A percentile compares a stretch with the other conserved stretches of the same genome.
These are phyloP conservation scores for Tinospora cordifolia DNA, from an alignment of 164 flowering plant species.

Conservation along the genomic window DNA sequence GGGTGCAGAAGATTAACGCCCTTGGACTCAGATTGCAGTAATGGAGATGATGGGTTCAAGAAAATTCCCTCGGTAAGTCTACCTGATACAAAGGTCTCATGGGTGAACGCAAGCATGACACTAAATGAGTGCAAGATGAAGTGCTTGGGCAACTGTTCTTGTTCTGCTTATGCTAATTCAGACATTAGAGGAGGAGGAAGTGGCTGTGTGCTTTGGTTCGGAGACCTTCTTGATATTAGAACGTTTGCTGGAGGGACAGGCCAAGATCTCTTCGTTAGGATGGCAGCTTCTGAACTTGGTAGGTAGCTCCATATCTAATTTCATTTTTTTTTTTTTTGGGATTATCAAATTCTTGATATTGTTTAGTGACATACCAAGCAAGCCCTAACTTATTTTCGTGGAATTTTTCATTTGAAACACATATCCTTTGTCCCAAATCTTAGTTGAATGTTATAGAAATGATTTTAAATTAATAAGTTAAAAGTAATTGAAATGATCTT, in stretches of 20 bases:
- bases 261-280: neutral
- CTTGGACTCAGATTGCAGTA: conserved; percentile 13
- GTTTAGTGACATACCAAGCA: too few relatives aligned
- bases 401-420: too few relatives aligned
- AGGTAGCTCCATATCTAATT: neutral
- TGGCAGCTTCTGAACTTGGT: neutral
- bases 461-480: too few relatives aligned
- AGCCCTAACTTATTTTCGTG: too few relatives aligned
- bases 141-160: conserved; percentile 22
- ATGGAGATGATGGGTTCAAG: conserved; percentile 19
- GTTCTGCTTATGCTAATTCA: conserved; percentile 17
- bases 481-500: too few relatives aligned
- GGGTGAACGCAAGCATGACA: conserved; percentile 4
- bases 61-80: conserved; percentile 16
- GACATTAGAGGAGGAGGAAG: conserved; percentile 16
- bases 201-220: conserved; percentile 25
- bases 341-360: too few relatives aligned
- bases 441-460: too few relatives aligned
- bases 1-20: conserved; percentile 24
- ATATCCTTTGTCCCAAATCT: too few relatives aligned
- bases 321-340: too few relatives aligned
- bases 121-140: conserved; percentile 11
- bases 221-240: conserved; percentile 19
- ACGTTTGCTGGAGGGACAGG: neutral
- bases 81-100: conserved; percentile 16